Evolutionary conservation across 2,329 filamentous ascomycete genomes (phyloP), one percentile per base, ranked within the genome.

Genomic region (Camillea tinctor): DNA sequence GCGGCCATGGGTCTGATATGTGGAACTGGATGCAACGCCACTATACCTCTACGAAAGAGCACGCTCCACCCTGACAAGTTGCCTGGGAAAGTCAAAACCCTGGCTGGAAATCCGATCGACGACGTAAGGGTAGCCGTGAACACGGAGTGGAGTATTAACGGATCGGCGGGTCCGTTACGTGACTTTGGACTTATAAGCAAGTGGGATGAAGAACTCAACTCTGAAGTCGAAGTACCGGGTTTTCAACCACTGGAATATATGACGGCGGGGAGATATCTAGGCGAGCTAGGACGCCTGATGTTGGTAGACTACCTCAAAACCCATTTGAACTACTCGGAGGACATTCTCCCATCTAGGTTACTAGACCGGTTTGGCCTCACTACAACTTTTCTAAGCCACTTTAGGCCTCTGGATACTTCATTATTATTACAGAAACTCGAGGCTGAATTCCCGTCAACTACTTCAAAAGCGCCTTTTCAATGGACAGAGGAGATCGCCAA

Each of bases 221-320:
- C 75, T 4, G 83, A 86, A 52, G 88, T 88, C 66, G 88, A 91
- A 67, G 80, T 79, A 6, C 89, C 91, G 0, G 90, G 91, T 0
- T 93, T 94, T 67, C 91, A 94, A 65, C 90, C 91, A 0, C 84
- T 94, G 20, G 91, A 95, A 71, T 94, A 93, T 75, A 92, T 94
- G 88, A 93, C 90, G 0, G 85, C 90, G 2, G 90, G 90, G 2
- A 81, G 90, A 49, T 93, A 93, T 71, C 81, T 93, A 3, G 90
- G 90, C 55, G 90, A 93, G 74, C 83, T 93, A 11, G 88, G 89
- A 22, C 86, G 90, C 23, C 79, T 93, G 58, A 85, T 91, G 62
- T 80, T 92, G 57, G 74, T 88, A 49, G 88, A 91, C 69, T 88
- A 90, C 68, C 74, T 89, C 68, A 81, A 77, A 11, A 77, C 69